phyloP scores from a whole-genome alignment of 2,329 filamentous ascomycete species.

The Epichloe brachyelytri region DNA sequence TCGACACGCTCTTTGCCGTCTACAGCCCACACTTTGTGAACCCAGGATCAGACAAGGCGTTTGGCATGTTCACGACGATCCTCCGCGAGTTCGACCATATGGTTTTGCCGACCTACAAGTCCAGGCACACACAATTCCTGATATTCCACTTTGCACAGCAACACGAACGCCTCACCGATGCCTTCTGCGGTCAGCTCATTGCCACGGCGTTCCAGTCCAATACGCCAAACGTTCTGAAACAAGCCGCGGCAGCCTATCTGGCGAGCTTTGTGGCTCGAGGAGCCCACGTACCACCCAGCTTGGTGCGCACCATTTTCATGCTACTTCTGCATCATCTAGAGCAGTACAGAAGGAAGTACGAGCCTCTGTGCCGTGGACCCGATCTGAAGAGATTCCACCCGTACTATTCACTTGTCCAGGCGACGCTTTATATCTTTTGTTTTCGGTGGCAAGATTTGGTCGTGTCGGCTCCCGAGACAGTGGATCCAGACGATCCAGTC shows the following conservation, averaged over 20 bases:
- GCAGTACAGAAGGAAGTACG: constrained; percentile 57
- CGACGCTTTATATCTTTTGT: constrained; percentile 88
- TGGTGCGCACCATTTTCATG: constrained; percentile 72
- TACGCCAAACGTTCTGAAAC: constrained; percentile 59
- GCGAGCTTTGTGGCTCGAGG: constrained; percentile 90
- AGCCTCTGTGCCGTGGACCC: constrained; percentile 65
- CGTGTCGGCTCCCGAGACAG: constrained; percentile 42
- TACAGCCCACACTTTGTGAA: constrained; percentile 63
- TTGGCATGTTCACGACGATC: constrained; percentile 64
- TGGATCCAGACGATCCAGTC: constrained; percentile 48
- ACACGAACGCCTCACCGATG: constrained; percentile 63
- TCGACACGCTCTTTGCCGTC: constrained; percentile 76
- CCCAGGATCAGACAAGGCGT: constrained; percentile 54
- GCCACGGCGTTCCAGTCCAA: constrained; percentile 40
- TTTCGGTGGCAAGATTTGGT: constrained; percentile 94
- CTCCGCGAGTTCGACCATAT: constrained; percentile 77
- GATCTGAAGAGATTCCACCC: constrained; percentile 72
- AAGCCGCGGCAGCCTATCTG: constrained; percentile 82
- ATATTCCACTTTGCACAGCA: constrained; percentile 90
- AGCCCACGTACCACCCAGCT: constrained; percentile 60
- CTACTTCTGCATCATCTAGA: constrained; percentile 70
- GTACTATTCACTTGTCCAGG: constrained; percentile 83
- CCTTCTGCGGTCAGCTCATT: constrained; percentile 65
- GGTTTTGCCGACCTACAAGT: constrained; percentile 82
- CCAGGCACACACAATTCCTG: constrained; percentile 87